Conservation (phyloP, 441 rosid genomes). For the Adansonia gregorii region DNA sequence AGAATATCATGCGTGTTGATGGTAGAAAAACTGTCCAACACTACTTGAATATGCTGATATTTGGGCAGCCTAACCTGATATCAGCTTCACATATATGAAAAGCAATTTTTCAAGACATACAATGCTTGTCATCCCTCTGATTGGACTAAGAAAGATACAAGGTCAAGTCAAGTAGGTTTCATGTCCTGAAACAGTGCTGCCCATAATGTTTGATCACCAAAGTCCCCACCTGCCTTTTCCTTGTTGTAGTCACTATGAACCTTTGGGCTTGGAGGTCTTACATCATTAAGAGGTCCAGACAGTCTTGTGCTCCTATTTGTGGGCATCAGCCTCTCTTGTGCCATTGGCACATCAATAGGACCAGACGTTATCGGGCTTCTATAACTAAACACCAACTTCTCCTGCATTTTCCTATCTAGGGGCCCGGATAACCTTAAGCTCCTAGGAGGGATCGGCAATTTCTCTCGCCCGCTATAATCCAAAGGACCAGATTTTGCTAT, state of each 20-base stretch:
- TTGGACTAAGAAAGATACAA: neutral
- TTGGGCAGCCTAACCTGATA: neutral
- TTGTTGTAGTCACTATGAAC: conserved; percentile 34
- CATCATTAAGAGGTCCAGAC: conserved; percentile 52
- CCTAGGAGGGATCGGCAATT: conserved; percentile 28
- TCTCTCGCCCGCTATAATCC: conserved; percentile 45
- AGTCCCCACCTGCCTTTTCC: conserved; percentile 34
- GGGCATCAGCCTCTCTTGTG: conserved; percentile 30
- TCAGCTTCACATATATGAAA: neutral
- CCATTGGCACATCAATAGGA: conserved; percentile 42
- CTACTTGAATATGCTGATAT: neutral
- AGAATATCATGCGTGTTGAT: neutral
- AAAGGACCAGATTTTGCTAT: conserved; percentile 66
- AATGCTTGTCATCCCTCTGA: neutral
- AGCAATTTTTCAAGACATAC: neutral
- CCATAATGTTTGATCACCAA: conserved; percentile 50
- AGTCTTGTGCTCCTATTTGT: conserved; percentile 45
- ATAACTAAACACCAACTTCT: conserved; percentile 42
- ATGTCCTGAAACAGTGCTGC: conserved; percentile 61
- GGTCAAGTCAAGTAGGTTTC: conserved; percentile 59
- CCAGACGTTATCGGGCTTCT: conserved; percentile 48
- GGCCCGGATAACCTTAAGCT: conserved; percentile 62
- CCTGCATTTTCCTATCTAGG: conserved; percentile 44
- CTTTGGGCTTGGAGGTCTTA: conserved; percentile 49
- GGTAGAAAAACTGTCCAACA: neutral